phyloP scores from a whole-genome alignment of 2,329 filamentous ascomycete species.

The Lanzia echinophila region DNA sequence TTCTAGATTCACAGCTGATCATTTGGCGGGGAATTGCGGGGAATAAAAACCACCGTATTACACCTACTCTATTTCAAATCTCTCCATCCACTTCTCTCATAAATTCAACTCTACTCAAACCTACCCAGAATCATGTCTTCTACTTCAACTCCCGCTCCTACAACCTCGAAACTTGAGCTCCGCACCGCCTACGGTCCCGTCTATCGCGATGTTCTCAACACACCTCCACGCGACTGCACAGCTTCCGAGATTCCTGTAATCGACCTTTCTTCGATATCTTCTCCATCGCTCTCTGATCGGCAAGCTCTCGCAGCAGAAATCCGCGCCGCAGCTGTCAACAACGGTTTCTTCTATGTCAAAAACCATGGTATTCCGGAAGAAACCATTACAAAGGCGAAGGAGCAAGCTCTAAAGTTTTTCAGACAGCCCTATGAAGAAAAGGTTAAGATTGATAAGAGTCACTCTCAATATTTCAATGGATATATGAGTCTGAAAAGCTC shows the following conservation, averaged over 20 bases:
- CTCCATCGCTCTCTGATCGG: slow-evolving; percentile 32
- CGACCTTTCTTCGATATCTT: slow-evolving; percentile 35
- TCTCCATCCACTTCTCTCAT: neutral
- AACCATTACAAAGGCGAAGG: slow-evolving; percentile 27
- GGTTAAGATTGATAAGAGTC: slow-evolving; percentile 29
- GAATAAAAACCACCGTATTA: neutral
- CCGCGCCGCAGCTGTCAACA: slow-evolving; percentile 36
- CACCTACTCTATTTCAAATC: neutral
- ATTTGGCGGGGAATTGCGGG: too few species aligned
- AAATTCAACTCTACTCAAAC: neutral
- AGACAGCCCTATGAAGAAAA: slow-evolving; percentile 40
- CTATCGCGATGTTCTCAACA: slow-evolving; percentile 37
- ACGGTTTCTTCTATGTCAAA: slow-evolving; percentile 42
- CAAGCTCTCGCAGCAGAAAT: slow-evolving; percentile 35
- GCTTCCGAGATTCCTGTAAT: slow-evolving; percentile 41
- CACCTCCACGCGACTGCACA: slow-evolving; percentile 35
- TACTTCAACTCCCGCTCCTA: slow-evolving; percentile 5
- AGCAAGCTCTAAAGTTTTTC: slow-evolving; percentile 39
- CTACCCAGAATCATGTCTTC: neutral
- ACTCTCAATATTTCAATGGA: slow-evolving; percentile 42
- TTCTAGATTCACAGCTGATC: too few species aligned
- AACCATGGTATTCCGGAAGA: slow-evolving; percentile 37
- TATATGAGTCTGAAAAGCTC: slow-evolving; percentile 36
- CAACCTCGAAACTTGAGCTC: slow-evolving; percentile 37
- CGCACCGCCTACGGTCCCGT: slow-evolving; percentile 39